A percentile compares a stretch with the other conserved stretches of the same genome.
These are phyloP conservation scores for Umbelopsis sp. DNA, from an alignment of 192 early-diverging fungal genomes.

Conservation along the genomic window DNA sequence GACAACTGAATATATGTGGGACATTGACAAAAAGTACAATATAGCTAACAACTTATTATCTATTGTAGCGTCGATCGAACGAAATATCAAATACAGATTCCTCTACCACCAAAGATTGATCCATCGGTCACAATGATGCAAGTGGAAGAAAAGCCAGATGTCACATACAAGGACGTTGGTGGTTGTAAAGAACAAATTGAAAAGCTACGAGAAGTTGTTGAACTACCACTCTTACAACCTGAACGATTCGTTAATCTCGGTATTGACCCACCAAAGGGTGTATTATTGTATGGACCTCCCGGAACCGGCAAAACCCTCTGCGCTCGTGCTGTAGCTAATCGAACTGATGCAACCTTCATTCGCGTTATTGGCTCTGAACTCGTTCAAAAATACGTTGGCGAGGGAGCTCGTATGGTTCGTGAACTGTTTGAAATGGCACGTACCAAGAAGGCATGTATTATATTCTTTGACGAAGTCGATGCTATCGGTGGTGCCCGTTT, in stretches of 20 bases:
- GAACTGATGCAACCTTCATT: slow-evolving; percentile 99
- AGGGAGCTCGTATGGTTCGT: slow-evolving; percentile 98
- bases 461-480: slow-evolving; percentile 99
- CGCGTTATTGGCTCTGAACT: slow-evolving; percentile 99
- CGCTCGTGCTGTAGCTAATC: slow-evolving; percentile 97
- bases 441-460: slow-evolving; percentile 99
- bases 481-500: slow-evolving; percentile 98
- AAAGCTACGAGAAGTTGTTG: slow-evolving; percentile 98
- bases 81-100: slow-evolving; percentile 99
- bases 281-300: slow-evolving; percentile 93
- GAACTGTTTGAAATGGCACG: slow-evolving; percentile 99
- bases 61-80: slow-evolving; percentile 87
- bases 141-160: slow-evolving; percentile 99
- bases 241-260: slow-evolving; percentile 97
- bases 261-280: slow-evolving; percentile 99
- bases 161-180: slow-evolving; percentile 99
- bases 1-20: not conserved
- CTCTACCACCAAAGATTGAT: slow-evolving; percentile 98
- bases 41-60: not conserved
- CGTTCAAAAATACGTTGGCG: slow-evolving; percentile 99
- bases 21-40: not conserved
- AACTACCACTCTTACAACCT: slow-evolving; percentile 93
- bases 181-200: slow-evolving; percentile 99
- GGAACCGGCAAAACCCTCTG: slow-evolving; percentile 99
- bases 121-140: slow-evolving; percentile 99